Conservation (phyloP, 2,329 filamentous ascomycete species). For the Stenocarpella maydis region DNA sequence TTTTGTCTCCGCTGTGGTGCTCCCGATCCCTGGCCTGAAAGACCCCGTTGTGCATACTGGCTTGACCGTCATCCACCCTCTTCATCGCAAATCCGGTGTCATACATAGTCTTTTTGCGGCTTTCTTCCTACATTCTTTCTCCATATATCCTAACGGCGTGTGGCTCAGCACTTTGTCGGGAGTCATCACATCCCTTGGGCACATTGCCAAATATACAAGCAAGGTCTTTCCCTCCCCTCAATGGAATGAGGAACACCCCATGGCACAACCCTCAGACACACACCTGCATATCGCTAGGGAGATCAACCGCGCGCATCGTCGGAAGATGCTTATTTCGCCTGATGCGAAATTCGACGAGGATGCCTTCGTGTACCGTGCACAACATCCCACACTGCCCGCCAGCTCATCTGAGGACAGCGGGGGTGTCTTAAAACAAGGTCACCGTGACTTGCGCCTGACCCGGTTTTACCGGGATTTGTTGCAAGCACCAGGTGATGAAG, state of each 20-base stretch:
- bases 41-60: slow-evolving; percentile 2
- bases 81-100: background rate
- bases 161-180: slow-evolving; percentile 9
- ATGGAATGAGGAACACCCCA: slow-evolving; percentile 5
- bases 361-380: background rate
- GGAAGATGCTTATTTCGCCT: background rate
- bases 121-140: background rate
- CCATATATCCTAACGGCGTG: background rate
- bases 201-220: slow-evolving; percentile 5
- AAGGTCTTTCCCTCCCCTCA: background rate
- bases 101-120: slow-evolving; percentile 7
- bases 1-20: slow-evolving; percentile 1
- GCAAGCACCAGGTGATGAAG: background rate
- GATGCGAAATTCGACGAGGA: background rate
- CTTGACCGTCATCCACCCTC: slow-evolving; percentile 3
- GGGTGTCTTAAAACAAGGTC: background rate
- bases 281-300: background rate
- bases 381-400: background rate
- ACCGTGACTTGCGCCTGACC: background rate
- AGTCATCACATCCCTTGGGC: background rate
- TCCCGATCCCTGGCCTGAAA: background rate
- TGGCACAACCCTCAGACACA: background rate
- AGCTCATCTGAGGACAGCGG: background rate
- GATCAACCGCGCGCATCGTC: background rate
- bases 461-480: background rate